phyloP scores from a whole-genome alignment of 108 stramenopile genomes.

The Schizochytrium sp. region DNA sequence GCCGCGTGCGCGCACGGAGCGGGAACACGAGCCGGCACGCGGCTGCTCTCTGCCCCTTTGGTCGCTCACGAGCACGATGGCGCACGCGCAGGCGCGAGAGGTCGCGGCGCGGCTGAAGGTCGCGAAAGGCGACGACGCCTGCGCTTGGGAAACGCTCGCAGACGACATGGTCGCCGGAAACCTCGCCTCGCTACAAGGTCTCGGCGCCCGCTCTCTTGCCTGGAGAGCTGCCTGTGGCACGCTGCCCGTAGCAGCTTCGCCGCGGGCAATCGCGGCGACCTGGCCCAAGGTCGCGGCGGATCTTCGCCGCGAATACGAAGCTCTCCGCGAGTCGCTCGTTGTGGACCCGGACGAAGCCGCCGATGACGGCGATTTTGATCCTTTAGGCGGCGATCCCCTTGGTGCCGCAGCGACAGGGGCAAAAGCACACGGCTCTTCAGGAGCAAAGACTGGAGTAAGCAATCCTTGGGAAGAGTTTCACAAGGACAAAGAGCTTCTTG shows the following conservation, averaged over 20 bases:
- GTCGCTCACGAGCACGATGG: no score
- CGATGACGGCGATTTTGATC: neutral
- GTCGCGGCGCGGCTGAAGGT: no score
- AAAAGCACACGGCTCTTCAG: no score
- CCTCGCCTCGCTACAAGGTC: neutral
- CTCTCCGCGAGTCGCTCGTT: neutral
- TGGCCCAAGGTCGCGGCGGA: neutral
- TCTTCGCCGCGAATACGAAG: neutral
- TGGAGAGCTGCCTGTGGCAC: neutral
- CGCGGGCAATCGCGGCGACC: neutral
- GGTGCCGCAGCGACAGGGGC: neutral
- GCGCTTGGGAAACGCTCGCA: no score
- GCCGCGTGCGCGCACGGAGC: no score
- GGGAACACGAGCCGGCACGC: no score
- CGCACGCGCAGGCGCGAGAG: no score
- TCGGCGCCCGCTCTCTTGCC: neutral
- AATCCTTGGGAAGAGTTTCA: neutral
- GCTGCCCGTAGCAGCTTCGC: neutral
- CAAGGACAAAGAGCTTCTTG: slow-evolving; percentile 19
- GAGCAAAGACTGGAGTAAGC: neutral
- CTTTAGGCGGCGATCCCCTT: neutral
- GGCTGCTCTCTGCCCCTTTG: no score
- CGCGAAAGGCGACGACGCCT: no score
- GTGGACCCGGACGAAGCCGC: neutral
- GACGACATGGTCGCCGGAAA: no score